These are phyloP conservation scores for Paraphaeosphaeria minitans DNA, from an alignment of 2,329 filamentous ascomycete genomes.

Conservation along the genomic window DNA sequence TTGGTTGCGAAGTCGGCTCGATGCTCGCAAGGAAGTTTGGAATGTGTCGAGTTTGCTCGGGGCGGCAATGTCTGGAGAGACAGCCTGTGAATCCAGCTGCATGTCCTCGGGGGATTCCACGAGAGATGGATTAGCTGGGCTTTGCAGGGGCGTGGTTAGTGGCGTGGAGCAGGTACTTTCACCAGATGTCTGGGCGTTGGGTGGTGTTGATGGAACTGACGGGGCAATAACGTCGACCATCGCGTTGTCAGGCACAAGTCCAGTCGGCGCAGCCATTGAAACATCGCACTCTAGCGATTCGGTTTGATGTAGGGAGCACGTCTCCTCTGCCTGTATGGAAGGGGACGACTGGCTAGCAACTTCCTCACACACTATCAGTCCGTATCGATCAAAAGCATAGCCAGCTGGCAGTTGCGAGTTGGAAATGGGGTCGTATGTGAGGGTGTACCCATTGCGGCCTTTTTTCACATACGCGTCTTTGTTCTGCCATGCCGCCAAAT, in stretches of 20 bases:
- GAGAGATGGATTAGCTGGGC: too few relatives aligned
- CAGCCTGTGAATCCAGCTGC: too few relatives aligned
- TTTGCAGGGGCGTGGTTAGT: constrained; percentile 8
- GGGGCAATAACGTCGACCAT: too few relatives aligned
- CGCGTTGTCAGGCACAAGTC: background rate
- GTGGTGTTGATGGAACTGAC: background rate
- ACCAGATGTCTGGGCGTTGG: background rate
- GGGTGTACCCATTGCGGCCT: constrained; percentile 12
- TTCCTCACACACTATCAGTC: constrained; percentile 19
- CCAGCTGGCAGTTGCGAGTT: constrained; percentile 16
- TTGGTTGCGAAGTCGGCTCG: constrained; percentile 10
- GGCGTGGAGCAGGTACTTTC: constrained; percentile 10
- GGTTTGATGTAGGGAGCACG: background rate
- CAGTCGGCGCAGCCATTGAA: background rate
- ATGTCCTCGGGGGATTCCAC: too few relatives aligned
- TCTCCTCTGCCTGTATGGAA: constrained; percentile 3
- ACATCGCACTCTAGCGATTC: background rate
- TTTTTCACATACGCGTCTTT: constrained; percentile 14
- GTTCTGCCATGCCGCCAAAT: constrained; percentile 12
- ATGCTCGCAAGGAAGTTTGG: constrained; percentile 7
- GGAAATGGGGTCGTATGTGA: constrained; percentile 12
- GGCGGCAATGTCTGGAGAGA: too few relatives aligned
- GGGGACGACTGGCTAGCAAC: constrained; percentile 9
- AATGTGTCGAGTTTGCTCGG: too few relatives aligned
- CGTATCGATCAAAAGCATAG: too few relatives aligned